Conservation (phyloP, 1,284 basidiomycete species). For the Pterula multifida region DNA sequence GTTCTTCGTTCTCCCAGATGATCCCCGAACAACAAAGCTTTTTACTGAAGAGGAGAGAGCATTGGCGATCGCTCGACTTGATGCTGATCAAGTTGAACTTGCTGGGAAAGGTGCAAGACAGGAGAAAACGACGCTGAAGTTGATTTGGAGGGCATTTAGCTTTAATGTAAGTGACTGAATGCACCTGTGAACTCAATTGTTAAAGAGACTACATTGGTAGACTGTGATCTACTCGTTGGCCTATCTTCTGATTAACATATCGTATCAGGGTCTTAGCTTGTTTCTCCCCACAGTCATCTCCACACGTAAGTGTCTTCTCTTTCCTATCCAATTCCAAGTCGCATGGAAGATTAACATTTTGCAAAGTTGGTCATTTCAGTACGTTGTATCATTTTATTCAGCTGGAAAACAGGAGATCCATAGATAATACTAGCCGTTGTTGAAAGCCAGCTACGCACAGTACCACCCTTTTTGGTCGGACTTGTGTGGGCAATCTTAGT, state of each 20-base stretch:
- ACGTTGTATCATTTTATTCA: slow-evolving; percentile 3
- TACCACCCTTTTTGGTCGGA: slow-evolving; percentile 25
- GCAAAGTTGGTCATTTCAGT: slow-evolving; percentile 22
- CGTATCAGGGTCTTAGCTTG: slow-evolving; percentile 27
- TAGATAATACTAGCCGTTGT: slow-evolving; percentile 19
- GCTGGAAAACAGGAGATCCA: not conserved
- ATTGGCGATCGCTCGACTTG: slow-evolving; percentile 24
- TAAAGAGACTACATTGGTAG: slow-evolving; percentile 11
- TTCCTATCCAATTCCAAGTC: not conserved
- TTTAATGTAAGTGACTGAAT: slow-evolving; percentile 19
- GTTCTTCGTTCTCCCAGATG: slow-evolving; percentile 24
- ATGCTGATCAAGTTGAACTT: slow-evolving; percentile 22
- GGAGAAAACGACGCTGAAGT: slow-evolving; percentile 21
- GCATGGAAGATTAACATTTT: not conserved
- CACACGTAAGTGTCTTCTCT: slow-evolving; percentile 17
- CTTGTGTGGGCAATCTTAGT: slow-evolving; percentile 21
- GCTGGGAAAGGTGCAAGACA: slow-evolving; percentile 16
- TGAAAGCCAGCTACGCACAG: slow-evolving; percentile 27
- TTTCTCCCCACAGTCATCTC: slow-evolving; percentile 30
- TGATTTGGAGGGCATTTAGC: slow-evolving; percentile 24
- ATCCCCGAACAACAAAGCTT: slow-evolving; percentile 23
- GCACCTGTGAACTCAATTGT: not conserved
- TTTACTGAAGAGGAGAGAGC: slow-evolving; percentile 22
- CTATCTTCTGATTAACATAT: slow-evolving; percentile 11
- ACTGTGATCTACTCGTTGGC: slow-evolving; percentile 7